Percentiles rank a stretch among this genome's conserved stretches.
These are phyloP conservation scores for Leccinum fallax DNA, from an alignment of 1,284 basidiomycete species.

Conservation along the genomic window DNA sequence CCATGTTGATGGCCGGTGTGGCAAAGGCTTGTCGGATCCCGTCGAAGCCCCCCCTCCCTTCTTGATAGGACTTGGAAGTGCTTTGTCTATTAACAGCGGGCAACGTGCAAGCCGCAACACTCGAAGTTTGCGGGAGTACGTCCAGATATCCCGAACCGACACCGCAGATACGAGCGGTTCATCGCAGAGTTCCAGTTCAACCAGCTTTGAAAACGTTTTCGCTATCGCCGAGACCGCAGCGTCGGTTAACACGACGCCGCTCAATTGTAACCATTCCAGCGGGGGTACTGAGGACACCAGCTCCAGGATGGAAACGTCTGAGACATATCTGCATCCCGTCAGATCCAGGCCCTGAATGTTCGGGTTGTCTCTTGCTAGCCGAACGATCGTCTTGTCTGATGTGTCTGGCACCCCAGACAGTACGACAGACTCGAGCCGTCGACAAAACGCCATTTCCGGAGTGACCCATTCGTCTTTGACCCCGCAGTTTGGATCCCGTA, in stretches of 20 bases:
- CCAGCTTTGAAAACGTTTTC: conserved; percentile 72
- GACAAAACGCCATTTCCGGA: conserved; percentile 60
- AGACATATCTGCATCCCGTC: conserved; percentile 73
- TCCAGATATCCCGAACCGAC: conserved; percentile 82
- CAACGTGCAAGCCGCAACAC: conserved; percentile 77
- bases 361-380: conserved; percentile 63
- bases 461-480: conserved; percentile 71
- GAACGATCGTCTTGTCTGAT: conserved; percentile 68
- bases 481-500: conserved; percentile 41
- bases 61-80: conserved; percentile 66
- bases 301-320: conserved; percentile 74
- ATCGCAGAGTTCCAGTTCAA: conserved; percentile 82
- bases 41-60: conserved; percentile 29
- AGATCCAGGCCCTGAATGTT: conserved; percentile 80
- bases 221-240: conserved; percentile 73
- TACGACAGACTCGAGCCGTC: conserved; percentile 74
- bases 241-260: conserved; percentile 72
- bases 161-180: conserved; percentile 74
- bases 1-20: conserved; percentile 57
- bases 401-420: conserved; percentile 68
- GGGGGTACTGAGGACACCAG: conserved; percentile 68
- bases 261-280: conserved; percentile 76
- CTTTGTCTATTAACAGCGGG: conserved; percentile 71
- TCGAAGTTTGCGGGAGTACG: conserved; percentile 73
- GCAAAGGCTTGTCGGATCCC: conserved; percentile 47